phyloP scores from a whole-genome alignment of 805 yeast genomes.

The Candida saitoana region DNA sequence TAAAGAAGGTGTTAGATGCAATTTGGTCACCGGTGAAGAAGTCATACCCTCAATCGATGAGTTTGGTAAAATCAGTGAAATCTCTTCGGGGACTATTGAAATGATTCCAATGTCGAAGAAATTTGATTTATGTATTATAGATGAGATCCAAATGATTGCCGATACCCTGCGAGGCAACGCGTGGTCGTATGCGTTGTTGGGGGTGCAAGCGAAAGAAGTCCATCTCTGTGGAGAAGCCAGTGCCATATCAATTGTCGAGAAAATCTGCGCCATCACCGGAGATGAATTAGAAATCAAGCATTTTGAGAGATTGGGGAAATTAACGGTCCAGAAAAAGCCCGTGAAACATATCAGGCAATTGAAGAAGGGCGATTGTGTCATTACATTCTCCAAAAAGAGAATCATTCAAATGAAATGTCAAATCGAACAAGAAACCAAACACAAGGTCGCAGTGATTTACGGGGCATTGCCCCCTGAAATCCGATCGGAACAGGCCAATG shows the following conservation, averaged over 20 bases:
- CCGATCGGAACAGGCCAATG: conserved; percentile 74
- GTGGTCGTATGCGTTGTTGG: conserved; percentile 89
- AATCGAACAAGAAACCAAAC: conserved; percentile 60
- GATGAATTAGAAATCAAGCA: conserved; percentile 69
- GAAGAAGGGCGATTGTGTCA: conserved; percentile 79
- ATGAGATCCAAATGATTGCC: conserved; percentile 93
- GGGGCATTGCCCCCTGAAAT: conserved; percentile 97
- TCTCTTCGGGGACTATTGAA: conserved; percentile 88
- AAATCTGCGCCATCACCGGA: conserved; percentile 65
- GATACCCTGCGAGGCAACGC: conserved; percentile 83
- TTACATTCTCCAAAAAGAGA: conserved; percentile 73
- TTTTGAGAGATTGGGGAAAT: conserved; percentile 72
- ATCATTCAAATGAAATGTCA: conserved; percentile 65
- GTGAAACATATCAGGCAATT: conserved; percentile 37
- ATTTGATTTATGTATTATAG: conserved; percentile 86
- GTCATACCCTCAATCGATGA: conserved; percentile 66
- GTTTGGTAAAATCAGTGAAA: conserved; percentile 65
- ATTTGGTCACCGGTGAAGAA: conserved; percentile 94
- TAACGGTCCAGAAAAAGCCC: conserved; percentile 46
- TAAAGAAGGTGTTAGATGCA: conserved; percentile 63
- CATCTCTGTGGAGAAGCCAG: conserved; percentile 94
- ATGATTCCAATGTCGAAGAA: conserved; percentile 71
- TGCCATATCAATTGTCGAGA: conserved; percentile 62
- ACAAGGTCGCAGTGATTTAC: conserved; percentile 82
- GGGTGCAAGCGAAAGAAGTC: conserved; percentile 78